Evolutionary conservation across 768 basidiomycete genomes (phyloP).

Genomic region (Goffeauzyma gilvescens): DNA sequence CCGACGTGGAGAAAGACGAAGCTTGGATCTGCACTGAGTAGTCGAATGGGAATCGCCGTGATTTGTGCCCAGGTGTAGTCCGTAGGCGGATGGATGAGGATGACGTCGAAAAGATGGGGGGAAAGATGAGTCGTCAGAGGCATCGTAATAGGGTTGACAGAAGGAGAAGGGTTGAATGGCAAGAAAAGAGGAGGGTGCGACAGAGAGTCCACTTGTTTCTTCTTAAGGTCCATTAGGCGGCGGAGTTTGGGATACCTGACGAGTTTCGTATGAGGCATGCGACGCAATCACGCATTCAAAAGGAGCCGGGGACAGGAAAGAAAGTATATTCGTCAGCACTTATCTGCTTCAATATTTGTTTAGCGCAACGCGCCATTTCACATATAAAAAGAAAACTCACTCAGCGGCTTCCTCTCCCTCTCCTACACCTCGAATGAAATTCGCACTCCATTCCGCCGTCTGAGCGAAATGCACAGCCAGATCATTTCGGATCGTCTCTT

Average conservation of each 20-base stretch:
- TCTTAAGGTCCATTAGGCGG: constrained; percentile 63
- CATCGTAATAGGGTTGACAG: constrained; percentile 15
- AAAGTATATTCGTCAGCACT: neutral
- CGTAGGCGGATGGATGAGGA: constrained; percentile 66
- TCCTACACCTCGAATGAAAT: constrained; percentile 76
- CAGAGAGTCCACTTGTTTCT: constrained; percentile 49
- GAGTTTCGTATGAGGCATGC: no score
- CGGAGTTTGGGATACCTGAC: constrained; percentile 88
- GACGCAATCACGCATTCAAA: no score
- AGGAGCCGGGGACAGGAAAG: no score
- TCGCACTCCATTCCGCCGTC: constrained; percentile 80
- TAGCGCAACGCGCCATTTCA: no score
- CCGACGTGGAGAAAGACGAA: constrained; percentile 96
- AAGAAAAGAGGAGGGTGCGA: constrained; percentile 60
- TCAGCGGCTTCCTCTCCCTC: constrained; percentile 81
- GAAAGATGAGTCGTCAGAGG: constrained; percentile 32
- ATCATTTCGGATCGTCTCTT: constrained; percentile 93
- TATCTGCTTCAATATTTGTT: no score
- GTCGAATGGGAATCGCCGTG: constrained; percentile 58
- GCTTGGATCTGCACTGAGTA: constrained; percentile 70
- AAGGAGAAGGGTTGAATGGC: constrained; percentile 31
- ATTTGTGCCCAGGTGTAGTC: constrained; percentile 59
- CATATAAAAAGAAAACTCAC: constrained; percentile 40
- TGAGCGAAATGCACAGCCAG: constrained; percentile 79
- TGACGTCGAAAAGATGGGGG: constrained; percentile 66